phyloP scores from a whole-genome alignment of 129 eudicot genomes.

The Helianthus tuberosus region DNA sequence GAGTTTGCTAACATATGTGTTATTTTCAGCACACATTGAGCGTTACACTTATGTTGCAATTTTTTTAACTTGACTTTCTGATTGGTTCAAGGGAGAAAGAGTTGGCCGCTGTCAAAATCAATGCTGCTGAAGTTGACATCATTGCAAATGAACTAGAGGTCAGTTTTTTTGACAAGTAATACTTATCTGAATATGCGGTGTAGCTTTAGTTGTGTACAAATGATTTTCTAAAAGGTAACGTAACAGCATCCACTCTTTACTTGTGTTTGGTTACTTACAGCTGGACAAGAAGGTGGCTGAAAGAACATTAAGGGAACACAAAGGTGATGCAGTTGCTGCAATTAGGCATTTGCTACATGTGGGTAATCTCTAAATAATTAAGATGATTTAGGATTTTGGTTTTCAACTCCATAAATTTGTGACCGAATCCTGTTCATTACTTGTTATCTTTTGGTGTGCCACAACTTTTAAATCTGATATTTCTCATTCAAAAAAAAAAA shows the following conservation, averaged over 20 bases:
- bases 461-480: not conserved
- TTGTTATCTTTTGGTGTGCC: not conserved
- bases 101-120: constrained; percentile 94
- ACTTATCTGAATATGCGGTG: no score
- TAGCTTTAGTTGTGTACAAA: no score
- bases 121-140: constrained; percentile 85
- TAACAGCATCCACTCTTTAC: no score
- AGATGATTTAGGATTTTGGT: not conserved
- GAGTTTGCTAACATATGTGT: no score
- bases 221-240: no score
- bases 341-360: constrained; percentile 61
- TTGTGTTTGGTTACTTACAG: constrained; percentile 34
- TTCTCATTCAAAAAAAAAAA: not conserved
- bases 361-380: constrained; percentile 16
- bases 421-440: not conserved
- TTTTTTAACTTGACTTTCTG: not conserved
- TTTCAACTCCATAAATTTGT: not conserved
- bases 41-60: not conserved
- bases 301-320: constrained; percentile 90
- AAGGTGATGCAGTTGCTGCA: constrained; percentile 99
- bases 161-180: constrained; percentile 2
- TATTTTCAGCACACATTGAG: not conserved
- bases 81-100: constrained; percentile 87
- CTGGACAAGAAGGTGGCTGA: constrained; percentile 99
- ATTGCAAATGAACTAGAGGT: constrained; percentile 98